Evolutionary conservation across 2,329 filamentous ascomycete species (phyloP).

Genomic region (Monosporascus cannonballus): DNA sequence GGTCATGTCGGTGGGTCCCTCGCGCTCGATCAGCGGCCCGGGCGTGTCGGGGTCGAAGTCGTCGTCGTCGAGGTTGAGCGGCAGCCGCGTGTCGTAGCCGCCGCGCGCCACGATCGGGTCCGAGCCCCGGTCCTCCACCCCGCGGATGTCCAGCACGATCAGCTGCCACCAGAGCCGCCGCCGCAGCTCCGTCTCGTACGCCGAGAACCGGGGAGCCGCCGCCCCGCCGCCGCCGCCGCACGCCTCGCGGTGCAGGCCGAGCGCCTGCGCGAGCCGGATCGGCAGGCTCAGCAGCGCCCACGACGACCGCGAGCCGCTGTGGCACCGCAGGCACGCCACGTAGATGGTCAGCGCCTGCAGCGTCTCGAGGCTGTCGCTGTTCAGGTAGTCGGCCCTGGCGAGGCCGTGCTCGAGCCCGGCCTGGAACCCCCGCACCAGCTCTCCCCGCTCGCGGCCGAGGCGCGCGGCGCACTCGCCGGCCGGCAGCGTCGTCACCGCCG

Average conservation of each 20-base stretch:
- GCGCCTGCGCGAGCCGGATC: constrained; percentile 37
- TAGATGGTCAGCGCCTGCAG: constrained; percentile 38
- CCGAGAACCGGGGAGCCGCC: constrained; percentile 20
- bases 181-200: constrained; percentile 54
- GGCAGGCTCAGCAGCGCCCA: constrained; percentile 37
- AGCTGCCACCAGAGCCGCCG: constrained; percentile 58
- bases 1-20: constrained; percentile 35
- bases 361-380: constrained; percentile 30
- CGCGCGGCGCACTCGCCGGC: constrained; percentile 24
- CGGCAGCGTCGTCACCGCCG: constrained; percentile 29
- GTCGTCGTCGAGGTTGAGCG: constrained; percentile 48
- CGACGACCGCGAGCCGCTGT: constrained; percentile 31
- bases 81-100: constrained; percentile 41
- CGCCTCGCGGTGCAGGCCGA: constrained; percentile 37
- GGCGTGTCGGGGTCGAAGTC: constrained; percentile 37
- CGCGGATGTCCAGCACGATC: constrained; percentile 52
- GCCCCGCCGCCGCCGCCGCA: constrained; percentile 11
- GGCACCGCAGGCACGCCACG: constrained; percentile 32
- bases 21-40: constrained; percentile 27
- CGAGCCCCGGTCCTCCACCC: constrained; percentile 48
- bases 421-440: constrained; percentile 26
- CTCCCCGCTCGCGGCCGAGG: constrained; percentile 29
- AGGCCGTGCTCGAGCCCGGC: constrained; percentile 32
- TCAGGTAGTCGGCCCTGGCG: constrained; percentile 37
- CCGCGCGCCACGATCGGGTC: constrained; percentile 34